These are phyloP conservation scores for Prinsepia uniflora DNA, from an alignment of 306 rosid species.

Conservation along the genomic window DNA sequence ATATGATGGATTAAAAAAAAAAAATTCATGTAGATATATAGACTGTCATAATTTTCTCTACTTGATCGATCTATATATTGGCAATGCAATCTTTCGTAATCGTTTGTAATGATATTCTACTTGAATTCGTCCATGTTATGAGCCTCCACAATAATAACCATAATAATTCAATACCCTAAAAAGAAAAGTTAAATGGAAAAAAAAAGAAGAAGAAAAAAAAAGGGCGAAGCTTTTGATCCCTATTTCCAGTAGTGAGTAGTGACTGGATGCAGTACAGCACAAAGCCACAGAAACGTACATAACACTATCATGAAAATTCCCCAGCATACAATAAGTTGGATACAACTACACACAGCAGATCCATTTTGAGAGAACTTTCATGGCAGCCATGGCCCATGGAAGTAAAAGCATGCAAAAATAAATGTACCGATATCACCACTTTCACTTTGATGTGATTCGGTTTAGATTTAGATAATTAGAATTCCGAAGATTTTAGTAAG, in stretches of 20 bases:
- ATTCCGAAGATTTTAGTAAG: too few species aligned
- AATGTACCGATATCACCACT: not conserved
- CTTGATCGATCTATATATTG: slow-evolving; percentile 13
- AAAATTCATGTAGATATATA: not conserved
- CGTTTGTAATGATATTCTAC: slow-evolving; percentile 48
- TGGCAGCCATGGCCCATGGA: not conserved
- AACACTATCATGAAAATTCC: slow-evolving; percentile 9
- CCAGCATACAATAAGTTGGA: slow-evolving; percentile 1
- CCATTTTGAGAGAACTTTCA: slow-evolving; percentile 3
- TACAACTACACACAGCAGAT: slow-evolving; percentile 2
- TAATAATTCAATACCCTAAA: slow-evolving; percentile 26
- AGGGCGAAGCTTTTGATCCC: slow-evolving; percentile 3
- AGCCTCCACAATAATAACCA: slow-evolving; percentile 35
- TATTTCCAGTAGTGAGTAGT: slow-evolving; percentile 10
- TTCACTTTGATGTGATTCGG: too few species aligned
- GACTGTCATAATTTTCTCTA: slow-evolving; percentile 3
- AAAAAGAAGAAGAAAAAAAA: slow-evolving; percentile 18
- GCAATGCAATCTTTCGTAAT: slow-evolving; percentile 32
- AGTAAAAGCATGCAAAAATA: slow-evolving; percentile 11
- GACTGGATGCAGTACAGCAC: not conserved
- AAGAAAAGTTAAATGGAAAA: slow-evolving; percentile 11
- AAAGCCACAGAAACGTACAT: not conserved
- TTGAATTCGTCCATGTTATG: slow-evolving; percentile 45
- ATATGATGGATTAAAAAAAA: not conserved
- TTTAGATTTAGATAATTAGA: too few species aligned